Conservation (phyloP, 2,329 filamentous ascomycete genomes). For the Ilyonectria robusta region DNA sequence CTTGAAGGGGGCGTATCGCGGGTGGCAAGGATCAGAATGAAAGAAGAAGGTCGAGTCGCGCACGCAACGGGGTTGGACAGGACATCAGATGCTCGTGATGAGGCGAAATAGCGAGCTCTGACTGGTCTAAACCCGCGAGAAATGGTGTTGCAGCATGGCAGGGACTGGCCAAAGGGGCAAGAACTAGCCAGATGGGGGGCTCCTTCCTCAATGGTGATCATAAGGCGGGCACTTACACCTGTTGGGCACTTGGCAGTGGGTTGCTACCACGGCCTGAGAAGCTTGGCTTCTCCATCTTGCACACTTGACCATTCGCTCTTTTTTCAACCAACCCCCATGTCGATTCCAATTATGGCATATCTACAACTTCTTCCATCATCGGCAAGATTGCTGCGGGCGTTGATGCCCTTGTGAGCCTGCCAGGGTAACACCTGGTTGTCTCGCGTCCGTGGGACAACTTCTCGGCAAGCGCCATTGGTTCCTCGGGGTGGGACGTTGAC, state of each 20-base stretch:
- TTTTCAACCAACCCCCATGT: background rate
- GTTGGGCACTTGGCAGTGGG: conserved; percentile 16
- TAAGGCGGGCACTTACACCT: background rate
- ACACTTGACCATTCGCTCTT: background rate
- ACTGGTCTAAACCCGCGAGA: background rate
- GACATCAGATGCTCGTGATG: conserved; percentile 9
- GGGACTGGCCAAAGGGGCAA: conserved; percentile 8
- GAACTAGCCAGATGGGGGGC: background rate
- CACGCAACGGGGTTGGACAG: background rate
- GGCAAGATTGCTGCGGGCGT: conserved; percentile 16
- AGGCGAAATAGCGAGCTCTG: background rate
- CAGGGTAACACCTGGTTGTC: conserved; percentile 2
- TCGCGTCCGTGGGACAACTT: background rate
- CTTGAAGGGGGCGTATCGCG: conserved; percentile 10
- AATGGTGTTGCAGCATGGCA: conserved; percentile 6
- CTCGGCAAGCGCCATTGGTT: background rate
- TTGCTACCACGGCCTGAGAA: background rate
- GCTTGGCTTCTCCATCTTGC: background rate
- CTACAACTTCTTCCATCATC: background rate
- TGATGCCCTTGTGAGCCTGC: conserved; percentile 3
- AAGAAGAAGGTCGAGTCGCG: conserved; percentile 9
- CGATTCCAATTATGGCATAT: conserved; percentile 21
- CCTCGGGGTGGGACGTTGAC: background rate
- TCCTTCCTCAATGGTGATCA: conserved; percentile 15
- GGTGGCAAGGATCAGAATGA: conserved; percentile 13